Evolutionary conservation across 495 filamentous ascomycete species (phyloP).

Genomic region (Penicillium psychrofluorescens): DNA sequence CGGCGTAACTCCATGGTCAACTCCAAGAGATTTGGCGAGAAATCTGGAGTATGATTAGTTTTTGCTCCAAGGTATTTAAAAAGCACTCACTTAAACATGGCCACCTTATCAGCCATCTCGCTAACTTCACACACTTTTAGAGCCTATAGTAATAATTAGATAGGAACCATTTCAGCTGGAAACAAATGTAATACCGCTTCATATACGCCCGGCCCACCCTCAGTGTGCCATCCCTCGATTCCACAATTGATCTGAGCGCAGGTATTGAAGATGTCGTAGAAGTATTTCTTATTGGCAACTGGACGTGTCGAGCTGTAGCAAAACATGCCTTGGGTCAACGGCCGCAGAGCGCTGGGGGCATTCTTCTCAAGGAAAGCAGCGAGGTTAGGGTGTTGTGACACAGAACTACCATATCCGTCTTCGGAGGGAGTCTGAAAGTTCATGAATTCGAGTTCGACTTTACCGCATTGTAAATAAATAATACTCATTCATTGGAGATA

Average conservation of each 20-base stretch:
- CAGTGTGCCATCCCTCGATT: conserved; percentile 92
- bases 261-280: conserved; percentile 74
- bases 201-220: conserved; percentile 83
- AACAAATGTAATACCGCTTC: conserved; percentile 54
- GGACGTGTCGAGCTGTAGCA: conserved; percentile 85
- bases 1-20: conserved; percentile 76
- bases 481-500: background rate
- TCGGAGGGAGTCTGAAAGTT: conserved; percentile 64
- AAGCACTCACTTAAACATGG: conserved; percentile 67
- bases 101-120: conserved; percentile 76
- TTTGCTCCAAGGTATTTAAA: no score
- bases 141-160: conserved; percentile 25
- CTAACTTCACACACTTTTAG: conserved; percentile 68
- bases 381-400: conserved; percentile 52
- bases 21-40: conserved; percentile 71
- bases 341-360: conserved; percentile 55
- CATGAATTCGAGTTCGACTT: conserved; percentile 92
- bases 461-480: background rate
- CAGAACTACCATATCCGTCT: conserved; percentile 27
- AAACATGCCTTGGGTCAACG: conserved; percentile 86
- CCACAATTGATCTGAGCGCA: conserved; percentile 66
- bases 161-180: background rate
- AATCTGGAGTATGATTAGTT: conserved; percentile 35
- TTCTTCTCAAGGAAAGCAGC: conserved; percentile 63
- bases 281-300: conserved; percentile 84